Evolutionary conservation across 106 monocot genomes (phyloP), one percentile per base, ranked within the genome.

Genomic region (Dendrobium catenatum): DNA sequence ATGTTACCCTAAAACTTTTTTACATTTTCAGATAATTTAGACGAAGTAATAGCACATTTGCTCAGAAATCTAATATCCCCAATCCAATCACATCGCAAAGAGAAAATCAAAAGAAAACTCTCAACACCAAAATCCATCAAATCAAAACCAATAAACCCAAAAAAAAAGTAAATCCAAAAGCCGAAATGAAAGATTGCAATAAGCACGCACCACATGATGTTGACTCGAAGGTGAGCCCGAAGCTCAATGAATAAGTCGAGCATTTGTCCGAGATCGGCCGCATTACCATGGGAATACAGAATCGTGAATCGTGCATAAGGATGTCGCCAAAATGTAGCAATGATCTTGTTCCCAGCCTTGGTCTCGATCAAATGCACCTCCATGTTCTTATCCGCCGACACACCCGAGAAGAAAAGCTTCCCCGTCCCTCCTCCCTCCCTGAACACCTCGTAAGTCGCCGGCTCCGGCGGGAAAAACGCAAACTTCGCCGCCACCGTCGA

Each of bases 211-310:
- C 98, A 85, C 98, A 98, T 98, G 83, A 98, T 88, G 81, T 95
- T 98, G 76, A 98, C 89, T 33, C 93, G 86, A 73, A 98, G 98
- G 81, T 95, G 92, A 11, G 85, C 84, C 22, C 93, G 85, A 82
- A 98, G 98, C 91, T 95, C 89, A 31, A 91, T 75, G 84, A 98
- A 93, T 51, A 98, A 87, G 77, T 95, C 92, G 44, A 93, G 61
- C 93, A 98, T 93, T 91, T 98, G 98, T 16, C 98, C 98, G 54
- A 98, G 89, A 81, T 98, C 98, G 76, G 98, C 98, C 74, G 98
- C 98, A 84, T 98, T 98, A 44, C 98, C 98, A 16, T 98, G 98
- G 59, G 98, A 98, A 77, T 98, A 98, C 20, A 98, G 86, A 24
- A 98, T 66, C 37, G 98, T 98, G 76, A 95, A 78, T 40, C 87